Evolutionary conservation across 352 stramenopile genomes (phyloP).

Genomic region (Elongisporangium undulatum): DNA sequence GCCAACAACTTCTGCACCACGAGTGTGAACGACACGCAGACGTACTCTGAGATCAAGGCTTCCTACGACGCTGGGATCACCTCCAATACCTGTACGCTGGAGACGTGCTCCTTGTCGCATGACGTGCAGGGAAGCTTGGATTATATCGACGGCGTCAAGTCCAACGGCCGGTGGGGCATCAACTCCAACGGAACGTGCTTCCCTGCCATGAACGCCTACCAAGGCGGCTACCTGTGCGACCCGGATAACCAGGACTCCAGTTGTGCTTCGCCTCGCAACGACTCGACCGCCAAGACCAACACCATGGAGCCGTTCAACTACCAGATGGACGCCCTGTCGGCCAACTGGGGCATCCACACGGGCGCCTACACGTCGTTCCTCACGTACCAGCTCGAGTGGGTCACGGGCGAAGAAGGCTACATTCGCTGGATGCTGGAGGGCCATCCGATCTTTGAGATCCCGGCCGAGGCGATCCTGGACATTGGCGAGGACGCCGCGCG

Average conservation of each 20-base stretch:
- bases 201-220: conserved; percentile 39
- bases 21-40: conserved; percentile 19
- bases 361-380: conserved; percentile 67
- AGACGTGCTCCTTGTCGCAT: conserved; percentile 41
- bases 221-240: conserved; percentile 37
- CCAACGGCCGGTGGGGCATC: conserved; percentile 52
- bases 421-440: conserved; percentile 60
- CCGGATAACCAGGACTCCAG: conserved; percentile 35
- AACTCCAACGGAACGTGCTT: conserved; percentile 54
- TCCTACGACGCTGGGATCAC: conserved; percentile 37
- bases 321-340: conserved; percentile 47
- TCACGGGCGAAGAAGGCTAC: conserved; percentile 35
- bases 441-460: conserved; percentile 77
- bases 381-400: conserved; percentile 36
- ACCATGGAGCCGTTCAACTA: conserved; percentile 48
- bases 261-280: conserved; percentile 41
- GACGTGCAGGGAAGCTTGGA: conserved; percentile 50
- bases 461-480: conserved; percentile 33
- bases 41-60: conserved; percentile 31
- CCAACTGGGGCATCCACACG: conserved; percentile 74
- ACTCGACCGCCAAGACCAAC: conserved; percentile 25
- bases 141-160: conserved; percentile 39
- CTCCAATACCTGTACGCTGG: conserved; percentile 34
- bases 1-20: conserved; percentile 33
- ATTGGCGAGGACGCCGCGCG: conserved; percentile 24